Evolutionary conservation across 371 early-diverging fungal genomes (phyloP), one percentile per base, ranked within the genome.

Genomic region (Basidiobolus meristosporus): DNA sequence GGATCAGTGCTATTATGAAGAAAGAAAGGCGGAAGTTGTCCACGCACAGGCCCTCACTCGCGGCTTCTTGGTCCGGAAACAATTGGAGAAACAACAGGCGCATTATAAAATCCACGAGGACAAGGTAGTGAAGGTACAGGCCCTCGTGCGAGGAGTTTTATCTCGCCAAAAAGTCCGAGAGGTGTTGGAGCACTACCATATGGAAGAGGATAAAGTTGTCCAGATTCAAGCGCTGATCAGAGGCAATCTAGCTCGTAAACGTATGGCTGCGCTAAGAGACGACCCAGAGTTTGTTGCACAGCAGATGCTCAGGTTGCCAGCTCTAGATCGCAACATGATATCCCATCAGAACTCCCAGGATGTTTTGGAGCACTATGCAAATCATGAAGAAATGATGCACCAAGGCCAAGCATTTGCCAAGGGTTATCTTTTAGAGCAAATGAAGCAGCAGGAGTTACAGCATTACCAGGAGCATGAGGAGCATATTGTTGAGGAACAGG

Each of bases 401-500:
- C 31, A 30, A 30, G 7, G 7, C 7, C 31, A 30, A 30, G 31
- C 31, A 30, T 30, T 30, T 7, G n/a, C 31, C n/a, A 30, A n/a
- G n/a, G 31, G 31, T 30, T n/a, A 30, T 7, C 7, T 9, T 7
- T 7, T n/a, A 30, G 9, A n/a, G 9, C 7, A 30, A 30, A 9
- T 30, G n/a, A 30, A 9, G 31, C 7, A 7, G 14, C 16, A 14
- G 7, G 7, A 12, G 5, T 3, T 7, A 7, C 16, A 34, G 5
- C 6, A 49, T 47, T 42, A 55, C 44, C 47, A 45, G 39, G 3
- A 45, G 47, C 35, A 63, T 37, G 31, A 57, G 15, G 49, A 53
- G 5, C 54, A 52, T 11, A 40, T 73, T 11, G 46, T 51, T 9
- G 46, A 43, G 6, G 67, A 71, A 34, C 86, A 85, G 48, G 51